These are phyloP conservation scores for Pseudevernia furfuracea DNA, from an alignment of 495 filamentous ascomycete species.

Conservation along the genomic window DNA sequence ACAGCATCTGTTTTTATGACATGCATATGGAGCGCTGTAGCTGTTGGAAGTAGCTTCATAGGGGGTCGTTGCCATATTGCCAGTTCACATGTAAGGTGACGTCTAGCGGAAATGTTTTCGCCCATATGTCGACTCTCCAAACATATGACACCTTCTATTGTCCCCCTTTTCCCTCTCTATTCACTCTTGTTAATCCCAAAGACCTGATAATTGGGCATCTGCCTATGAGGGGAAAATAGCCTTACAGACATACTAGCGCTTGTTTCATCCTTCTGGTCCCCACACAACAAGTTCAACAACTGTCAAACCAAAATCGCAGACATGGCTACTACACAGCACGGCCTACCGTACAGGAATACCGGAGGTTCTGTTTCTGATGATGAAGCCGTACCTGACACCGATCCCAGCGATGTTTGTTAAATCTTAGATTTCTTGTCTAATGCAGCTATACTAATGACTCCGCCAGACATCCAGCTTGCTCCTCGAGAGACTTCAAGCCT, in stretches of 20 bases:
- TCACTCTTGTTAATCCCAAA: background rate
- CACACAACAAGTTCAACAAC: background rate
- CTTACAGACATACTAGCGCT: background rate
- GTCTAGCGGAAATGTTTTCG: background rate
- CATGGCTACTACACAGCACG: slow-evolving; percentile 1
- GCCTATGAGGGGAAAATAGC: background rate
- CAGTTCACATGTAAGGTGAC: background rate
- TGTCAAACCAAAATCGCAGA: background rate
- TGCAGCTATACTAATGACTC: background rate
- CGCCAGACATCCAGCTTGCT: slow-evolving; percentile 65
- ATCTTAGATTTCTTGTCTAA: background rate
- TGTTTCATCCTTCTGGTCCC: background rate
- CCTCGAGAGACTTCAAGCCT: slow-evolving; percentile 77
- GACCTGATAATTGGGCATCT: background rate
- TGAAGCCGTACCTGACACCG: slow-evolving; percentile 66
- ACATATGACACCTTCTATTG: too few relatives aligned
- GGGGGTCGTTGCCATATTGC: background rate
- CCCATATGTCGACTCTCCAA: background rate
- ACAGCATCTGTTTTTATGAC: too few relatives aligned
- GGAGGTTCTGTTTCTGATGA: slow-evolving; percentile 35
- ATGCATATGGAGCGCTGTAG: background rate
- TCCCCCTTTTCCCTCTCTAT: background rate
- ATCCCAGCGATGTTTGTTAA: slow-evolving; percentile 63
- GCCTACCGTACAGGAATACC: slow-evolving; percentile 15
- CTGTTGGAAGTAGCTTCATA: background rate